phyloP scores from a whole-genome alignment of 1,139 yeast species.

The Sugiyamaella neomexicana region DNA sequence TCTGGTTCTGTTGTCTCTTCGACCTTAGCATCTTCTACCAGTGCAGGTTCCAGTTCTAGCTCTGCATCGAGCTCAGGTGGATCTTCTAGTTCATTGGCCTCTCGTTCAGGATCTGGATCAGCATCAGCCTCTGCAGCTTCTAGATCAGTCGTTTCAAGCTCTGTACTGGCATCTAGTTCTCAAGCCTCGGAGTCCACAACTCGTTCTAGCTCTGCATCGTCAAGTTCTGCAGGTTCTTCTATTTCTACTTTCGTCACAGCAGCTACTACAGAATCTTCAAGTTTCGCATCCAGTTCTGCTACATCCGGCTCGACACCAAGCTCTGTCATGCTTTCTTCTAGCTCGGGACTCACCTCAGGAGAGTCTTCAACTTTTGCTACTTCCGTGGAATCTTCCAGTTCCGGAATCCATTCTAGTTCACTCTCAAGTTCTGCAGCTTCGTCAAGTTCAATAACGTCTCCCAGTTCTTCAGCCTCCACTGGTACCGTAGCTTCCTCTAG shows the following conservation, averaged over 20 bases:
- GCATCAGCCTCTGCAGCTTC: neutral
- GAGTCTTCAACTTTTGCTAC: neutral
- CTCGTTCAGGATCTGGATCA: neutral
- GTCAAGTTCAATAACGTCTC: neutral
- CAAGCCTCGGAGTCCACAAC: neutral
- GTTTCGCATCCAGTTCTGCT: too few species aligned
- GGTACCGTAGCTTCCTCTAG: too few species aligned
- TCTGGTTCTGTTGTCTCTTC: conserved; percentile 12
- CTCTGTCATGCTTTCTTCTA: too few species aligned
- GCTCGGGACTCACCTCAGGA: too few species aligned
- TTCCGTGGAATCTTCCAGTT: too few species aligned
- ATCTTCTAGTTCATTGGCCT: neutral
- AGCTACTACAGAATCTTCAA: too few species aligned
- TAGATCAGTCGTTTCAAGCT: neutral
- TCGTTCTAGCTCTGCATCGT: neutral
- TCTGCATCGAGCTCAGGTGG: neutral
- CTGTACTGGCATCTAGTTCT: neutral
- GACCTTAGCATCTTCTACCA: conserved; percentile 1
- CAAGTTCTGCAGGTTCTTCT: neutral
- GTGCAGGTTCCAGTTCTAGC: neutral
- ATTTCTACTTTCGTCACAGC: neutral
- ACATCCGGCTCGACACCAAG: too few species aligned
- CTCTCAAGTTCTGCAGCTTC: too few species aligned
- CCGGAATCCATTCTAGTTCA: too few species aligned
- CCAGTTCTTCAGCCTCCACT: too few species aligned